Evolutionary conservation across 1,284 basidiomycete genomes (phyloP).

Genomic region (Abortiporus biennis): DNA sequence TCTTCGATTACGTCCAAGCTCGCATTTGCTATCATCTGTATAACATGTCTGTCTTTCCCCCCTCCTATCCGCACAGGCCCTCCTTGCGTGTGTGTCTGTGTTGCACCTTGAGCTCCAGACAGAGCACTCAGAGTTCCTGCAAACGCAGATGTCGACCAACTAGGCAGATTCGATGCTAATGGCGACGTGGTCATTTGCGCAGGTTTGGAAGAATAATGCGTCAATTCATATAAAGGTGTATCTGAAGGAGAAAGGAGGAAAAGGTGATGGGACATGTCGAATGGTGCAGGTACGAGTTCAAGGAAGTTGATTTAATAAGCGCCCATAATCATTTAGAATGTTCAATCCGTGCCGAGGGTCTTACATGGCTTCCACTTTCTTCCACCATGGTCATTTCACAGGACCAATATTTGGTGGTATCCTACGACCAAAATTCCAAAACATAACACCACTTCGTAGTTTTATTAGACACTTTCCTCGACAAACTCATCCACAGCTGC

Average conservation of each 20-base stretch:
- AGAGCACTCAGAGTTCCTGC: constrained; percentile 81
- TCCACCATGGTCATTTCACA: too few species aligned
- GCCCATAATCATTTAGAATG: too few species aligned
- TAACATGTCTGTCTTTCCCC: constrained; percentile 82
- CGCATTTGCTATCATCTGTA: constrained; percentile 95
- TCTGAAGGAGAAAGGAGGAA: constrained; percentile 79
- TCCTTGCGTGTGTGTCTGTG: constrained; percentile 55
- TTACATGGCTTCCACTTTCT: too few species aligned
- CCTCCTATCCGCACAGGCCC: constrained; percentile 57
- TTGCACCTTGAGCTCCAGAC: constrained; percentile 73
- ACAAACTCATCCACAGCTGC: too few species aligned
- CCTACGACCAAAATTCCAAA: too few species aligned
- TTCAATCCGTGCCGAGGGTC: too few species aligned
- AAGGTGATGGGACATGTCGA: constrained; percentile 74
- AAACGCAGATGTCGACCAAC: constrained; percentile 83
- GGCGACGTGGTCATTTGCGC: constrained; percentile 52
- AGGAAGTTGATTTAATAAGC: too few species aligned
- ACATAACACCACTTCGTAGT: too few species aligned
- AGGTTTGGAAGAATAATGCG: constrained; percentile 73
- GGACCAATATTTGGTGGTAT: too few species aligned
- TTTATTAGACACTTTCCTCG: too few species aligned
- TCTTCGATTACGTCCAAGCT: constrained; percentile 91
- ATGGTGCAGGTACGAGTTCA: constrained; percentile 1
- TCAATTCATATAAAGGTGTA: constrained; percentile 74
- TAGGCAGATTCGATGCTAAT: constrained; percentile 72